Evolutionary conservation across 108 stramenopile genomes (phyloP).

Genomic region (Fistulifera pelliculosa): DNA sequence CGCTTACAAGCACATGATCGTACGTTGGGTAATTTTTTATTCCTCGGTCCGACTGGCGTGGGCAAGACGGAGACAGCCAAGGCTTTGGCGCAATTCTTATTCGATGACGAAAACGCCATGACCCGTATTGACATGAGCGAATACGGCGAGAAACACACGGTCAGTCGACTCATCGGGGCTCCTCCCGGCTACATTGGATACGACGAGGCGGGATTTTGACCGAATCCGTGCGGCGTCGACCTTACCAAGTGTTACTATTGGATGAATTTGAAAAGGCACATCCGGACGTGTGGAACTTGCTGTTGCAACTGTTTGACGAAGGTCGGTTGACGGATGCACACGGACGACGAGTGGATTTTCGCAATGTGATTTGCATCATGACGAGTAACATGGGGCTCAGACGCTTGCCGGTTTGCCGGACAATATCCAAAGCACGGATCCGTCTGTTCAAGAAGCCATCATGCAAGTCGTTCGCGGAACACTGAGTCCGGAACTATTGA

Average conservation of each 20-base stretch:
- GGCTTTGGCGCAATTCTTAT: constrained; percentile 79
- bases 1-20: constrained; percentile 79
- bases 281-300: constrained; percentile 73
- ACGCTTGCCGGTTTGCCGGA: constrained; percentile 56
- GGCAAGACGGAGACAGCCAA: constrained; percentile 92
- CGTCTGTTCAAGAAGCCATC: constrained; percentile 45
- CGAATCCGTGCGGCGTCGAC: constrained; percentile 65
- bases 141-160: constrained; percentile 80
- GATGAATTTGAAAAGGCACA: constrained; percentile 82
- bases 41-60: constrained; percentile 82
- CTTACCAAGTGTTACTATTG: constrained; percentile 76
- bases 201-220: constrained; percentile 77
- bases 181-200: constrained; percentile 68
- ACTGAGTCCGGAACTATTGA: constrained; percentile 65
- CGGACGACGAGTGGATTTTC: constrained; percentile 65
- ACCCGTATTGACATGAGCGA: constrained; percentile 88
- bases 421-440: constrained; percentile 47
- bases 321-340: constrained; percentile 70
- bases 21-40: constrained; percentile 83
- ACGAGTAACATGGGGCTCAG: constrained; percentile 69
- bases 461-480: constrained; percentile 63
- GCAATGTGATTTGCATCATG: constrained; percentile 71
- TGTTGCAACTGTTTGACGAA: constrained; percentile 80
- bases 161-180: constrained; percentile 73
- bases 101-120: constrained; percentile 90